These are phyloP conservation scores for Cadophora sp. DNA, from an alignment of 2,329 filamentous ascomycete genomes.

Conservation along the genomic window DNA sequence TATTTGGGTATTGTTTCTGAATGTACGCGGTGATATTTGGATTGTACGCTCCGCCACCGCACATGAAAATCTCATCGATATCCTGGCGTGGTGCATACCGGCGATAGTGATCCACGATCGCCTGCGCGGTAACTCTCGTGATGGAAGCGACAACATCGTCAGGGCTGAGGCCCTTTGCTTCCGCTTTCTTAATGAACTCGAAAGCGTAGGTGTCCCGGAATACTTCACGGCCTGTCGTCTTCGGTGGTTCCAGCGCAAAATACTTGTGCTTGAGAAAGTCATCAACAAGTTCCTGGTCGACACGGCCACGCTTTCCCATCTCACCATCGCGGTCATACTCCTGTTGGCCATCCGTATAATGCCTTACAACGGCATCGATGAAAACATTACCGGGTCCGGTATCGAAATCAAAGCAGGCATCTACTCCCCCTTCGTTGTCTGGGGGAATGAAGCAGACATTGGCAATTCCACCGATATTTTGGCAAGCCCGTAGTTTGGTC, in stretches of 20 bases:
- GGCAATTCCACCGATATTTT: conserved; percentile 67
- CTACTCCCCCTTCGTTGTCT: conserved; percentile 40
- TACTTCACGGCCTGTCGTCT: conserved; percentile 65
- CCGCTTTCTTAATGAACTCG: conserved; percentile 56
- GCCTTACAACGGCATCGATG: no score
- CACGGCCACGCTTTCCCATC: no score
- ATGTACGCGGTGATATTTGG: conserved; percentile 62
- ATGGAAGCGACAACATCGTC: conserved; percentile 64
- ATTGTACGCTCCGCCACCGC: conserved; percentile 63
- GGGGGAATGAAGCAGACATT: conserved; percentile 67
- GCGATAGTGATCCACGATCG: conserved; percentile 57
- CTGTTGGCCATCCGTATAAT: no score
- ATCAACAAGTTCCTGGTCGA: no score
- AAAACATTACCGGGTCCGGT: no score
- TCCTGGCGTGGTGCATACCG: conserved; percentile 55
- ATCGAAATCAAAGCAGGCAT: no score
- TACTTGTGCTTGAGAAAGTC: conserved; percentile 56
- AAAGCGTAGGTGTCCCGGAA: conserved; percentile 63
- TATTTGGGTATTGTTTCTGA: conserved; percentile 54
- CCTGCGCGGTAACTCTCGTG: conserved; percentile 64
- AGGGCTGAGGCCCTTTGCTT: conserved; percentile 51
- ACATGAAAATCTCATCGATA: conserved; percentile 65
- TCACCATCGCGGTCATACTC: no score
- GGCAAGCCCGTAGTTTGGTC: conserved; percentile 61
- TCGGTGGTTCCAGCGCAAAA: conserved; percentile 57